Evolutionary conservation across 176 grass and related monocot genomes (phyloP).

Genomic region (Triticum urartu): DNA sequence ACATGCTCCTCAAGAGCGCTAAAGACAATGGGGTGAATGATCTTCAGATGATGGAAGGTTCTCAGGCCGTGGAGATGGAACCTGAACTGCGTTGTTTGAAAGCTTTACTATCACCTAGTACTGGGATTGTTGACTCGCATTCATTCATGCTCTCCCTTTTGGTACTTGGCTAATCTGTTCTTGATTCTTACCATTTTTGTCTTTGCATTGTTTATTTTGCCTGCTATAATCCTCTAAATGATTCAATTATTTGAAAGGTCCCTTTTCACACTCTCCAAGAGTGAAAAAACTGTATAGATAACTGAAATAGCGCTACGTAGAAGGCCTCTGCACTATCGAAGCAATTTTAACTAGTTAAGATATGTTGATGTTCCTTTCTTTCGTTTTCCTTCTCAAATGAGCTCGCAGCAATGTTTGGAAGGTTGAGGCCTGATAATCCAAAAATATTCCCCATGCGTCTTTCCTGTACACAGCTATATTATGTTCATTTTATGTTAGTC

Average conservation of each 20-base stretch:
- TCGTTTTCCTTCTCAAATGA: neutral
- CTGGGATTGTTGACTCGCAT: slow-evolving; percentile 92
- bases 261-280: neutral
- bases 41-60: slow-evolving; percentile 70
- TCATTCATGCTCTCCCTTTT: slow-evolving; percentile 88
- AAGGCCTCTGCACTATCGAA: neutral
- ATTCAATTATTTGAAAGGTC: neutral
- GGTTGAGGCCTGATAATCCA: neutral
- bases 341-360: neutral
- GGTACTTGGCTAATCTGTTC: slow-evolving; percentile 40
- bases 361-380: too few species aligned
- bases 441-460: neutral
- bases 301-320: neutral
- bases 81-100: slow-evolving; percentile 79
- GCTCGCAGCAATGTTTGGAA: neutral
- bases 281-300: neutral
- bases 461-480: neutral
- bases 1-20: slow-evolving; percentile 57
- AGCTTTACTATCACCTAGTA: slow-evolving; percentile 78
- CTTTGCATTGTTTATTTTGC: neutral
- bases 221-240: neutral
- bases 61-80: slow-evolving; percentile 78
- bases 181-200: neutral
- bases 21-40: slow-evolving; percentile 71
- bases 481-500: neutral